These are phyloP conservation scores for Cyclocybe cylindracea DNA, from an alignment of 768 basidiomycete species.

Conservation along the genomic window DNA sequence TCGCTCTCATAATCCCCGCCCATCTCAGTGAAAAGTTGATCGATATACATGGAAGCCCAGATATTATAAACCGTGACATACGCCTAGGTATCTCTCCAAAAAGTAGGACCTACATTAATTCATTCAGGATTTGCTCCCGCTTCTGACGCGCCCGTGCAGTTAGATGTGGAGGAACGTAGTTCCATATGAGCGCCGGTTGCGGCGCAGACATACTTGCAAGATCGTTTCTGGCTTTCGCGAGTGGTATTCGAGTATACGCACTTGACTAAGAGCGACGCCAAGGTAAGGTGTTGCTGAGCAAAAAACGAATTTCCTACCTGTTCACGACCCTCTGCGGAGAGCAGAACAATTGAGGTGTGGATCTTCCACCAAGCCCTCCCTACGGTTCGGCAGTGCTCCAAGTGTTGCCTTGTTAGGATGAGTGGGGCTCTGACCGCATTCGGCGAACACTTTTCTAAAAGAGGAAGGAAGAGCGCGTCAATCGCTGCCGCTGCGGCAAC, in stretches of 20 bases:
- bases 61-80: too few relatives aligned
- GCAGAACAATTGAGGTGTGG: neutral
- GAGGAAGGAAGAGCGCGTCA: neutral
- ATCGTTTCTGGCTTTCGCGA: neutral
- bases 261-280: neutral
- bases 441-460: neutral
- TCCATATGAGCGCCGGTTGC: neutral
- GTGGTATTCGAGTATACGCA: neutral
- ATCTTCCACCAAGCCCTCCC: neutral
- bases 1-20: too few relatives aligned
- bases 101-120: too few relatives aligned
- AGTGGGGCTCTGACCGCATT: neutral
- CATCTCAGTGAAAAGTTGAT: too few relatives aligned
- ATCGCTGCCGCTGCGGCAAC: too few relatives aligned
- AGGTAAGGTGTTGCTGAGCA: neutral
- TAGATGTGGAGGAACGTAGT: neutral
- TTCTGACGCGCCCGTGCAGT: neutral
- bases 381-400: neutral
- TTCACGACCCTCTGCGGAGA: neutral
- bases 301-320: neutral
- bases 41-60: too few relatives aligned
- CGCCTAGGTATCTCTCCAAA: too few relatives aligned
- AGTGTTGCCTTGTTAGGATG: neutral
- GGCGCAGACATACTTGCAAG: neutral
- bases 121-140: neutral